Evolutionary conservation across 2,329 filamentous ascomycete species (phyloP), one percentile per base, ranked within the genome.

Genomic region (Phaeosphaeriaceae sp.): DNA sequence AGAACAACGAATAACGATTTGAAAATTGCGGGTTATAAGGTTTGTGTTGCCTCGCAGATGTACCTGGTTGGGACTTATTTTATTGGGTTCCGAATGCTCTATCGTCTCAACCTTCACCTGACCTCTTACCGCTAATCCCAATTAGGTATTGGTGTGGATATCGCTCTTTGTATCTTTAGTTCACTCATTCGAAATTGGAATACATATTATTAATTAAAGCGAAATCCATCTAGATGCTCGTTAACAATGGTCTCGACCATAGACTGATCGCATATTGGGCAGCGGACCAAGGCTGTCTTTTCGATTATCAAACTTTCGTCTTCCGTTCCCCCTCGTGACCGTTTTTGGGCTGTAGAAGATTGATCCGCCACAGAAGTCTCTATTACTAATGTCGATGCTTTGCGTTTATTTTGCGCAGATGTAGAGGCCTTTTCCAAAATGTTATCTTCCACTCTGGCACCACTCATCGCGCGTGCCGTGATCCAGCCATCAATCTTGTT

Each of bases 401-500:
- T 50, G 9, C 45, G 38, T 17, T 55, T 49, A 26, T 56, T 61
- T 15, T 54, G 6, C 21, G 26, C 6, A n/a, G 28, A 11, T 29
- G 34, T 18, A 17, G 42, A 50, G 42, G 46, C 47, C 16, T 21
- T 37, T 13, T 34, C 39, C 37, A 53, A 48, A 16, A 52, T 53
- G 42, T 57, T 49, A 48, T 49, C 59, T 32, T 63, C 54, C 28
- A 16, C 21, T 15, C 26, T 36, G 9, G 21, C 15, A 18, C 39
- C 38, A 26, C 54, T 56, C 29, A 50, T 50, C 8, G 50, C 45
- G 16, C 58, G 56, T 6, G 66, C 48, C 9, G 59, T 67, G n/a
- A 76, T 49, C 74, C 75, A 78, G 6, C 42, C 46, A 50, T 78
- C 74, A 33, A 78, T 59, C 56, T 77, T 78, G 48, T 77, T 77